A percentile compares a stretch with the other conserved stretches of the same genome.
These are phyloP conservation scores for Coemansia sp. DNA, from an alignment of 192 early-diverging fungal genomes.

Conservation along the genomic window DNA sequence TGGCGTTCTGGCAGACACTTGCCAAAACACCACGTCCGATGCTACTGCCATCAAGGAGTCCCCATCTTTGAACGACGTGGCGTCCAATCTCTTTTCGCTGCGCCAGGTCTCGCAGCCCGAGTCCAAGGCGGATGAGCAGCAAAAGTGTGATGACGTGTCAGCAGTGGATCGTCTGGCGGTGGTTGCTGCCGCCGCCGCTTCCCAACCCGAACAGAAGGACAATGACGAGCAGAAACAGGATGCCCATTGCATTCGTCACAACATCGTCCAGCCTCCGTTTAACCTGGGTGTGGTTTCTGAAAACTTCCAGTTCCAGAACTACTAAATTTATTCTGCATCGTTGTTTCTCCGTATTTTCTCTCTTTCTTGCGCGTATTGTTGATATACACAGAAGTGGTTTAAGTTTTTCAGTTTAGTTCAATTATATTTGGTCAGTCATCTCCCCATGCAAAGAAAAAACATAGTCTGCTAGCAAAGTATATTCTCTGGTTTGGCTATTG, in stretches of 20 bases:
- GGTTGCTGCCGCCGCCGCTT: constrained; percentile 15
- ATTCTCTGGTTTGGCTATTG: no score
- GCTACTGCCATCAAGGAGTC: constrained; percentile 8
- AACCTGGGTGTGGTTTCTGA: constrained; percentile 14
- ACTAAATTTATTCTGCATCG: constrained; percentile 1
- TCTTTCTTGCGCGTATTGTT: no score
- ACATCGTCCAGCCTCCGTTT: neutral
- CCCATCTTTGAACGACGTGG: constrained; percentile 45
- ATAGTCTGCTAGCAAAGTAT: no score
- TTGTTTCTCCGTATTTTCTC: no score
- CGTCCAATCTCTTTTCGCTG: constrained; percentile 41
- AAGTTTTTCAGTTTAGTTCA: no score
- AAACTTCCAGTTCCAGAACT: constrained; percentile 35
- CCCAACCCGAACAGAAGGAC: constrained; percentile 6
- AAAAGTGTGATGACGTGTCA: neutral
- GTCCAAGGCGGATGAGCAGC: neutral
- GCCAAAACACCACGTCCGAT: neutral
- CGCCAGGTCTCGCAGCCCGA: constrained; percentile 12
- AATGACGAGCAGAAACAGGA: no score
- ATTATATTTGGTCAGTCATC: no score
- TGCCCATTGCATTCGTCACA: no score
- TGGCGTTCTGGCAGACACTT: neutral
- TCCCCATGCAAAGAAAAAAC: no score
- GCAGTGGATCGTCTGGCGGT: constrained; percentile 11
- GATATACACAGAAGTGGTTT: no score